phyloP scores from a whole-genome alignment of 1,284 basidiomycete genomes.

The Quambalaria eucalypti region DNA sequence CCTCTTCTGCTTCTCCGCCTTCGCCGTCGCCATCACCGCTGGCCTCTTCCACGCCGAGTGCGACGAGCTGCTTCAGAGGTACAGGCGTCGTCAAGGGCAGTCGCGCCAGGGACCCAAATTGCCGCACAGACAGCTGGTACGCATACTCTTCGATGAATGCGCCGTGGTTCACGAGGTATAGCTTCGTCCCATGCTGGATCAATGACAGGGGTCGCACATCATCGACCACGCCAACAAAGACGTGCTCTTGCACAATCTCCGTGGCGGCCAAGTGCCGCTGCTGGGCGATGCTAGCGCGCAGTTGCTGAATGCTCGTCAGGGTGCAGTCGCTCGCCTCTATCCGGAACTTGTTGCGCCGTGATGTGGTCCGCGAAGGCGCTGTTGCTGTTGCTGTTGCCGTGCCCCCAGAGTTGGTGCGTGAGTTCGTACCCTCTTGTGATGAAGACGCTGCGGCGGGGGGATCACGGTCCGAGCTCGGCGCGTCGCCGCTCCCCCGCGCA shows the following conservation, averaged over 20 bases:
- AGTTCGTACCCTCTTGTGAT: not conserved
- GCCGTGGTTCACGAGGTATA: constrained; percentile 79
- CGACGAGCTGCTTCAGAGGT: constrained; percentile 57
- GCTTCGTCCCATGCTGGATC: constrained; percentile 75
- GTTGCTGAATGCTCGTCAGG: constrained; percentile 65
- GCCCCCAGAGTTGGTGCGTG: not conserved
- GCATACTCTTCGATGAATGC: constrained; percentile 67
- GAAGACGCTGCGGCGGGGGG: too few relatives aligned
- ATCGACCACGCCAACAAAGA: constrained; percentile 88
- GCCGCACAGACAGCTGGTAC: constrained; percentile 82
- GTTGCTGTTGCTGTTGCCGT: not conserved
- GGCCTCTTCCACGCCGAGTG: constrained; percentile 68
- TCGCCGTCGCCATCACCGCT: constrained; percentile 24
- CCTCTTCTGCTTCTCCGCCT: not conserved
- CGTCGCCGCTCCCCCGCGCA: not conserved
- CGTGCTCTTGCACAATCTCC: constrained; percentile 76
- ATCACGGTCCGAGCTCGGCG: not conserved
- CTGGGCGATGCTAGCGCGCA: constrained; percentile 60
- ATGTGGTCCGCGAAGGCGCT: not conserved
- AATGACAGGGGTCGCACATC: constrained; percentile 64
- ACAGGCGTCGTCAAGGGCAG: too few relatives aligned
- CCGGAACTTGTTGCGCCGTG: constrained; percentile 31
- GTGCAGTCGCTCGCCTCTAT: constrained; percentile 71
- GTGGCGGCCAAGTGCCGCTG: constrained; percentile 58
- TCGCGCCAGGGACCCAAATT: constrained; percentile 68